Percentiles rank a stretch among this genome's conserved stretches.
Evolutionary conservation across 1,284 basidiomycete genomes (phyloP).

Genomic region (Cystobasidiaceae sp.): DNA sequence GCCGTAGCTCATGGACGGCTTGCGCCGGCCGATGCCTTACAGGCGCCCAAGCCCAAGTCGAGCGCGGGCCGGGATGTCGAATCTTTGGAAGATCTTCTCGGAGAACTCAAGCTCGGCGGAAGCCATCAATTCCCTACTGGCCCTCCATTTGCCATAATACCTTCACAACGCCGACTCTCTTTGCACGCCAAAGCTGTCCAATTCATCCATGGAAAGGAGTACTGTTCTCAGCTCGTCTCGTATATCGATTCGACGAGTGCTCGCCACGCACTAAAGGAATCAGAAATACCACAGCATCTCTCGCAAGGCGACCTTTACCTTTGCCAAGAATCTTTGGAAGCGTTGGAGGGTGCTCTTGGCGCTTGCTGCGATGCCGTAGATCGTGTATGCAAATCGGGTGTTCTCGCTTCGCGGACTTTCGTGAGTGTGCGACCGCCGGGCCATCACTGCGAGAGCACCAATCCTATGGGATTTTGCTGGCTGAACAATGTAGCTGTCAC

Average conservation of each 20-base stretch:
- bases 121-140: background rate
- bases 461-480: slow-evolving; percentile 87
- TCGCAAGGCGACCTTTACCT: slow-evolving; percentile 77
- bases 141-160: slow-evolving; percentile 15
- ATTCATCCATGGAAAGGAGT: slow-evolving; percentile 2
- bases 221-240: background rate
- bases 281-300: slow-evolving; percentile 70
- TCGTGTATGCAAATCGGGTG: slow-evolving; percentile 49
- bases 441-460: slow-evolving; percentile 21
- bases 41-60: background rate
- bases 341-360: slow-evolving; percentile 69
- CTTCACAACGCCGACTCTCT: background rate
- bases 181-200: background rate
- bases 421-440: slow-evolving; percentile 81
- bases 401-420: slow-evolving; percentile 54
- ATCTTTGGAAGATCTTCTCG: slow-evolving; percentile 17
- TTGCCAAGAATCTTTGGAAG: slow-evolving; percentile 64
- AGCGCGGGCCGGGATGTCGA: background rate
- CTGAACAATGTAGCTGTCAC: slow-evolving; percentile 88
- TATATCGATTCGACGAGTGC: background rate
- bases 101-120: background rate
- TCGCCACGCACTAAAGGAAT: slow-evolving; percentile 51
- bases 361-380: slow-evolving; percentile 83
- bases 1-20: slow-evolving; percentile 16
- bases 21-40: background rate